Base-by-base conservation (phyloP, 208 protist species). In the Angomonas ambiguus region DNA sequence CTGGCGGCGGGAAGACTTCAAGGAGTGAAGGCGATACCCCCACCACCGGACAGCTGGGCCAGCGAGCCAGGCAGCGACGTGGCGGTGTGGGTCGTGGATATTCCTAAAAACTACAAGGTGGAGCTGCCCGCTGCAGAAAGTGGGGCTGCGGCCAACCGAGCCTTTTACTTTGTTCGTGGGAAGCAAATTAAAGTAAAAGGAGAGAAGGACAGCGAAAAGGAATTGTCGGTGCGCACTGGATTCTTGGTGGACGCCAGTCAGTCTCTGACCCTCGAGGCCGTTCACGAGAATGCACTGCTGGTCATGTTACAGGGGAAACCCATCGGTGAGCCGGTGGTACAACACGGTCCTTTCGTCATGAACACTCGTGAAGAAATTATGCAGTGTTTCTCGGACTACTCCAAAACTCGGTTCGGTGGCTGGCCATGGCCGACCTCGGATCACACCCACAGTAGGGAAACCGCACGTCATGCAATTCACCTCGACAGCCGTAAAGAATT, bases 291-390 rank as follows among this genome's bases (percentile, higher is more conserved):
- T 1, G 85, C 74, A 24, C 30, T 67, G n/a, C 58, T 88, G 67
- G 69, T 88, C 63, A 32, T 88, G 53, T 61, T 88, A 65, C 82
- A 88, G 64, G 82, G 82, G n/a, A 57, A 67, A 16, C 69, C 76
- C 18, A 76, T 97, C 8, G 78, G 85, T 16, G 94, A 98, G 76
- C 92, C 91, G 10, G 81, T 98, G 8, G 88, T 81, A 35, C 76
- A 83, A 72, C 78, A 96, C 64, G 96, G 96, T 16, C 96, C 96
- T 18, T 98, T 98, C 63, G 93, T 98, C 55, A 96, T 97, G 87
- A 97, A 92, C 79, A 97, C 91, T n/a, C 53, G 82, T 38, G 77
- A 87, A 35, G 93, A 98, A 71, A 92, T 98, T 66, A 2, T 65
- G 35, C 73, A 97, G 69, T 92, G 89, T 49, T 92, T 96, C 51